Conservation (phyloP, 2,329 filamentous ascomycete genomes). For the Colletotrichum cereale region DNA sequence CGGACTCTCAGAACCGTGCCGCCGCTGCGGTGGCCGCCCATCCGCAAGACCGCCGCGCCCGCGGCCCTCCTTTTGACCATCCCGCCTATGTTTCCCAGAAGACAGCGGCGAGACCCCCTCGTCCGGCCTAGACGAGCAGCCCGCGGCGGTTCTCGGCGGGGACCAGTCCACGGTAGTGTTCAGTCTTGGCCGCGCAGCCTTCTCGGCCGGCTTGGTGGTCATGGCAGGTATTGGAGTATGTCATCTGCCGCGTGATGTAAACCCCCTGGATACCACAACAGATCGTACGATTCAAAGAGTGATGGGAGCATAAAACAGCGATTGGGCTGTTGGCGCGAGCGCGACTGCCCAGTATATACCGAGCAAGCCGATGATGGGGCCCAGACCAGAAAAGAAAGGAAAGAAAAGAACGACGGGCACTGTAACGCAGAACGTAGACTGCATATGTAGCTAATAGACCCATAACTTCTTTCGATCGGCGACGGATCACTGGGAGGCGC, state of each 20-base stretch:
- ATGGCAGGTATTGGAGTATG: constrained; percentile 11
- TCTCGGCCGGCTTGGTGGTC: constrained; percentile 10
- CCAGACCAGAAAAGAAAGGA: too few relatives aligned
- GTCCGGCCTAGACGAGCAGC: neutral
- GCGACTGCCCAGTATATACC: neutral
- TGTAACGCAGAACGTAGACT: neutral
- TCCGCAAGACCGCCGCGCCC: neutral
- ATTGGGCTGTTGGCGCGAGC: constrained; percentile 12
- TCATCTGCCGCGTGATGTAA: constrained; percentile 22
- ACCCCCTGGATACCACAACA: neutral
- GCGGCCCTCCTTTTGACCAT: constrained; percentile 25
- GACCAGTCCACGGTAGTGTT: constrained; percentile 23
- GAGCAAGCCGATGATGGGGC: neutral
- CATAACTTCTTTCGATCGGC: neutral
- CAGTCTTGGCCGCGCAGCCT: constrained; percentile 21
- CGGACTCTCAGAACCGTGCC: constrained; percentile 2
- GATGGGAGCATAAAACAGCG: neutral
- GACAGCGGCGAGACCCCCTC: constrained; percentile 18
- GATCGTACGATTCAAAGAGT: constrained; percentile 26
- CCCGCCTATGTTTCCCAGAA: constrained; percentile 6
- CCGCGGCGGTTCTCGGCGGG: neutral
- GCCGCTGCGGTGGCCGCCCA: neutral
- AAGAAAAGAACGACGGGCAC: too few relatives aligned
- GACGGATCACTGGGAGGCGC: neutral
- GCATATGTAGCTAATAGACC: constrained; percentile 14